These are phyloP conservation scores for Stylosanthes scabra DNA, from an alignment of 331 rosid species.

Conservation along the genomic window DNA sequence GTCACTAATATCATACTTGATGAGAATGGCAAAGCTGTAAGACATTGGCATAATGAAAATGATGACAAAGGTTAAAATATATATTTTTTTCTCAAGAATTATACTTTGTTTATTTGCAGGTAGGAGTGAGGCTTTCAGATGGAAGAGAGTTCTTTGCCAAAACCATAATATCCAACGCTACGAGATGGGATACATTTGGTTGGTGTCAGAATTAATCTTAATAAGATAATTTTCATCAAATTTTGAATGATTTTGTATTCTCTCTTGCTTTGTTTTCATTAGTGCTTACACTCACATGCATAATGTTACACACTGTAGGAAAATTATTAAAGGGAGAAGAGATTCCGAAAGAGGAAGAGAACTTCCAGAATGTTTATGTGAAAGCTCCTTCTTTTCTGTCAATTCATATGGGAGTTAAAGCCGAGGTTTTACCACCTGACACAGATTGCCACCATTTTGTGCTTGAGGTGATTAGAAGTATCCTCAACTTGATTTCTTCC, in stretches of 20 bases:
- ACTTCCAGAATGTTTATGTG: conserved; percentile 85
- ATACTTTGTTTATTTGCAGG: conserved; percentile 55
- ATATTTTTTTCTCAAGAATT: conserved; percentile 34
- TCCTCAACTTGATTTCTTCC: conserved; percentile 34
- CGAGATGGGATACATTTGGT: conserved; percentile 99
- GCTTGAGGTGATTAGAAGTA: conserved; percentile 72
- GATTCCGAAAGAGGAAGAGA: conserved; percentile 86
- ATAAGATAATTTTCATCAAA: too few relatives aligned
- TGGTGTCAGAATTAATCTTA: too few relatives aligned
- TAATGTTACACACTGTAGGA: conserved; percentile 50
- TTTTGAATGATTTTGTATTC: too few relatives aligned
- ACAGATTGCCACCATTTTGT: conserved; percentile 92
- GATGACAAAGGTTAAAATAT: conserved; percentile 26
- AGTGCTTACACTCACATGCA: conserved; percentile 26
- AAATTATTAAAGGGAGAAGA: conserved; percentile 71
- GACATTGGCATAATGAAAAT: conserved; percentile 29
- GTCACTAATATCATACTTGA: conserved; percentile 72
- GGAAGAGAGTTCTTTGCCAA: conserved; percentile 83
- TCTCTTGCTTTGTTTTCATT: too few relatives aligned
- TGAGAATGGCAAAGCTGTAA: conserved; percentile 78
- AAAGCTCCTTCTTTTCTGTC: conserved; percentile 98
- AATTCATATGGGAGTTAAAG: conserved; percentile 70
- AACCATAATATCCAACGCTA: conserved; percentile 95
- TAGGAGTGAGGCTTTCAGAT: conserved; percentile 87
- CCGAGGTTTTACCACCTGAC: conserved; percentile 53